Conservation (phyloP, 768 basidiomycete species). For the Auriscalpium orientale region DNA sequence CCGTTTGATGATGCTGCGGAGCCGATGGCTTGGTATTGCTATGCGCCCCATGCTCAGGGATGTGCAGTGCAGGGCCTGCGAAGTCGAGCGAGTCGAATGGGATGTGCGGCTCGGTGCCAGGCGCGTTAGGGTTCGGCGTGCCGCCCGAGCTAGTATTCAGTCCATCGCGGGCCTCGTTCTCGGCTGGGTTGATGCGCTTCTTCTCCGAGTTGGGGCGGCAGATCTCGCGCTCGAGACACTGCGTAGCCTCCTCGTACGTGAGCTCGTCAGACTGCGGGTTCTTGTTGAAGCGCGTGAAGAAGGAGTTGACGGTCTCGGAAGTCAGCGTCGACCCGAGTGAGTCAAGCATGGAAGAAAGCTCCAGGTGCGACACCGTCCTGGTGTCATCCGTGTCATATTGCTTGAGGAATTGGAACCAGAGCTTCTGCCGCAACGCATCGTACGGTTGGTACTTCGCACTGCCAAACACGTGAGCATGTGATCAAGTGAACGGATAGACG, state of each 20-base stretch:
- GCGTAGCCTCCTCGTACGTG: slow-evolving; percentile 70
- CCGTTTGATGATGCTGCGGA: not conserved
- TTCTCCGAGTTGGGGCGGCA: slow-evolving; percentile 66
- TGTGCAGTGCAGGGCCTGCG: slow-evolving; percentile 40
- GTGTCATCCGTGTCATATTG: slow-evolving; percentile 91
- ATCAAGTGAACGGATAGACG: not conserved
- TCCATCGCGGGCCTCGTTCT: slow-evolving; percentile 23
- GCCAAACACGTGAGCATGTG: slow-evolving; percentile 5
- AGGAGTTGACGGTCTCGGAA: slow-evolving; percentile 65
- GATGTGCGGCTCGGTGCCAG: slow-evolving; percentile 29
- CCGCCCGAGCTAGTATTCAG: slow-evolving; percentile 42
- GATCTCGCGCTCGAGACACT: slow-evolving; percentile 80
- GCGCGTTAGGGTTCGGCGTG: slow-evolving; percentile 38
- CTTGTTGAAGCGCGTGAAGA: slow-evolving; percentile 70
- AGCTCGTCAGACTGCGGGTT: slow-evolving; percentile 61
- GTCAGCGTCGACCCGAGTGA: slow-evolving; percentile 93
- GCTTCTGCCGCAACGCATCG: slow-evolving; percentile 79
- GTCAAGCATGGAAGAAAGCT: slow-evolving; percentile 92
- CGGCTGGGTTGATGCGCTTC: slow-evolving; percentile 50
- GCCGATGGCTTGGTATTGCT: not conserved
- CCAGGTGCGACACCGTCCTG: slow-evolving; percentile 64
- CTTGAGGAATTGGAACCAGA: slow-evolving; percentile 83
- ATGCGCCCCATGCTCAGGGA: slow-evolving; percentile 15
- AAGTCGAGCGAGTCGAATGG: slow-evolving; percentile 55
- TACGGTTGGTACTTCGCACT: slow-evolving; percentile 96